Evolutionary conservation across 768 basidiomycete species (phyloP).

Genomic region (Tulasnella sp.): DNA sequence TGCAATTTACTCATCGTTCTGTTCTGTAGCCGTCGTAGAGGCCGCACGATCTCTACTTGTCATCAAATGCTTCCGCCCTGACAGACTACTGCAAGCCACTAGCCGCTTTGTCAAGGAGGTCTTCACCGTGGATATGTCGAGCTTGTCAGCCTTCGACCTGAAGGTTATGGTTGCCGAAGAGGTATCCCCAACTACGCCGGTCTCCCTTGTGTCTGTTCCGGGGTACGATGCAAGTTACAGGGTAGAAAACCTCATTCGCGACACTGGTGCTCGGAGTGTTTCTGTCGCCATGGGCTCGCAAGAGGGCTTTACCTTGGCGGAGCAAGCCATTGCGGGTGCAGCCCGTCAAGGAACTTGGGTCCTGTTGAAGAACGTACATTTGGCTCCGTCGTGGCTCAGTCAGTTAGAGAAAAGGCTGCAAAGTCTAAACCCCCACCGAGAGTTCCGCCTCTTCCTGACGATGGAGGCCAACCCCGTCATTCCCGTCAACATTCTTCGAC

Average conservation of each 20-base stretch:
- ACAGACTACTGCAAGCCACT: slow-evolving; percentile 76
- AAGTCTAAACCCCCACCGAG: slow-evolving; percentile 74
- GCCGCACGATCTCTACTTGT: slow-evolving; percentile 65
- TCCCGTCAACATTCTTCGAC: slow-evolving; percentile 91
- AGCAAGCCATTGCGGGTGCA: slow-evolving; percentile 88
- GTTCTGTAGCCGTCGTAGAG: slow-evolving; percentile 43
- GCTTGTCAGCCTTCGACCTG: slow-evolving; percentile 63
- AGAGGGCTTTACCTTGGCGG: slow-evolving; percentile 91
- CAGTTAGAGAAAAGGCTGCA: slow-evolving; percentile 95
- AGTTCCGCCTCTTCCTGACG: slow-evolving; percentile 94
- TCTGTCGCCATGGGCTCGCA: slow-evolving; percentile 98
- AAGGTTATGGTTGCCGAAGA: slow-evolving; percentile 66
- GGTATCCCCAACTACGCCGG: slow-evolving; percentile 64
- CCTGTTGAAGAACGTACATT: slow-evolving; percentile 91
- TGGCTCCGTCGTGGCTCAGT: slow-evolving; percentile 90
- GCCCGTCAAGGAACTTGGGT: slow-evolving; percentile 94
- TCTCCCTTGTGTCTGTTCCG: slow-evolving; percentile 84
- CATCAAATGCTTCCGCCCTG: slow-evolving; percentile 85
- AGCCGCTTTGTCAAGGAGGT: slow-evolving; percentile 59
- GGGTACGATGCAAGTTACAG: slow-evolving; percentile 98
- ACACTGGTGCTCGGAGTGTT: slow-evolving; percentile 59
- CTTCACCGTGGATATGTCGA: slow-evolving; percentile 70
- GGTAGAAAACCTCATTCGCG: slow-evolving; percentile 76
- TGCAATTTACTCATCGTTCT: slow-evolving; percentile 3
- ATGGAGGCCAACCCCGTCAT: slow-evolving; percentile 95